Evolutionary conservation across 352 stramenopile species (phyloP).

Genomic region (Phytophthora pistaciae): DNA sequence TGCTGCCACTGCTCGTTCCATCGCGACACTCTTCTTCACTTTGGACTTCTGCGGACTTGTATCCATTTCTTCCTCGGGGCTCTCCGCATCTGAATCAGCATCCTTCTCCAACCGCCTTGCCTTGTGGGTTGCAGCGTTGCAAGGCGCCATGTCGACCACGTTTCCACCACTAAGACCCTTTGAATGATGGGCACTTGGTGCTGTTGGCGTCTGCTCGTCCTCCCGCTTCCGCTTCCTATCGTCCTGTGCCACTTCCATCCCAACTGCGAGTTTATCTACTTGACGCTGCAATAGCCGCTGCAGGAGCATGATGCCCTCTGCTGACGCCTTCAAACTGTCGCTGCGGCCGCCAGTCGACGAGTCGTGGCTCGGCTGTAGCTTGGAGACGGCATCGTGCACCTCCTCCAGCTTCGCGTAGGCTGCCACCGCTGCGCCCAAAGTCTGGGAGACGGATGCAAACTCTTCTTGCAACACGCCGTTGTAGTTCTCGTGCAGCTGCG

Average conservation of each 20-base stretch:
- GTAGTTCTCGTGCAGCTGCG: conserved; percentile 4
- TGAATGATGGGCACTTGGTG: no score
- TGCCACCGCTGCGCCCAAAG: conserved; percentile 2
- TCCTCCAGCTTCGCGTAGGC: conserved; percentile 20
- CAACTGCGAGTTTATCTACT: background rate
- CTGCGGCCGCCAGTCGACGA: conserved; percentile 3
- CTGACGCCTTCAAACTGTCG: background rate
- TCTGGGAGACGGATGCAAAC: background rate
- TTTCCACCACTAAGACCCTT: no score
- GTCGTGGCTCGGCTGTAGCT: conserved; percentile 7
- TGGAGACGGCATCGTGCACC: conserved; percentile 15
- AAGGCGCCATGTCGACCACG: no score
- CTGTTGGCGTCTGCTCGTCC: background rate
- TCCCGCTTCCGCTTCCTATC: background rate
- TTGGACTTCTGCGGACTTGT: background rate
- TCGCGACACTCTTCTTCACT: no score
- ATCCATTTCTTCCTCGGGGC: background rate
- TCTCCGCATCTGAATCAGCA: background rate
- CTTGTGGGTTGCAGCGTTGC: no score
- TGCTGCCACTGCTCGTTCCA: background rate
- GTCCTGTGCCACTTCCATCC: background rate
- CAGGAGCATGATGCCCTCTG: background rate
- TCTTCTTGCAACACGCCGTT: conserved; percentile 17
- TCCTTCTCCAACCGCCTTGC: background rate
- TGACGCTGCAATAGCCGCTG: background rate